Evolutionary conservation across 352 stramenopile species (phyloP).

Genomic region (Phytophthora chlamydospora): DNA sequence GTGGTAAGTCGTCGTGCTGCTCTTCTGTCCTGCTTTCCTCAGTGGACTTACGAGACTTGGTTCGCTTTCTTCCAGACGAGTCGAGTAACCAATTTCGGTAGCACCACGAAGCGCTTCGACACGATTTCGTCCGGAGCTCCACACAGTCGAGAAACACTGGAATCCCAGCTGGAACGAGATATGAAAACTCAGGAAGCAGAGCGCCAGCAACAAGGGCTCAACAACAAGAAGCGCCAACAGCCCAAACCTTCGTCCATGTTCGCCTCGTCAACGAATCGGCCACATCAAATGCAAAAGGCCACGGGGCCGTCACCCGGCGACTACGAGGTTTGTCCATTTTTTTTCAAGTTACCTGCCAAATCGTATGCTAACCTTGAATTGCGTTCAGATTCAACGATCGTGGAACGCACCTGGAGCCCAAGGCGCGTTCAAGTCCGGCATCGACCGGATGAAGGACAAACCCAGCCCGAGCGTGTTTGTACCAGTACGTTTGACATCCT

Average conservation of each 20-base stretch:
- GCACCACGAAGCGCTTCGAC: slow-evolving; percentile 80
- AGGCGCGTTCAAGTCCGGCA: slow-evolving; percentile 73
- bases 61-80: slow-evolving; percentile 59
- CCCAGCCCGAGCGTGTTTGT: slow-evolving; percentile 36
- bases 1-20: slow-evolving; percentile 50
- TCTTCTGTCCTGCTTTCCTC: too few species aligned
- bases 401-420: slow-evolving; percentile 70
- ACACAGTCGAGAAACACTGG: slow-evolving; percentile 35
- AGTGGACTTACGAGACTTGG: too few species aligned
- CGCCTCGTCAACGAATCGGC: slow-evolving; percentile 65
- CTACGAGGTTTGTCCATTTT: slow-evolving; percentile 54
- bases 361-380: not conserved
- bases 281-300: slow-evolving; percentile 42
- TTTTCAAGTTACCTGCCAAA: not conserved
- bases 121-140: slow-evolving; percentile 35
- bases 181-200: slow-evolving; percentile 45
- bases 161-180: slow-evolving; percentile 66
- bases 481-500: slow-evolving; percentile 39
- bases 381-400: slow-evolving; percentile 54
- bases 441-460: slow-evolving; percentile 58
- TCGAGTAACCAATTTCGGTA: slow-evolving; percentile 72
- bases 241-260: slow-evolving; percentile 68
- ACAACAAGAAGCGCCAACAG: slow-evolving; percentile 34
- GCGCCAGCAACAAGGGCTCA: slow-evolving; percentile 15
- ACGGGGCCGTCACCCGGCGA: slow-evolving; percentile 62